Evolutionary conservation across 148 eudicot genomes (phyloP).

Genomic region (Camellia lanceoleosa): DNA sequence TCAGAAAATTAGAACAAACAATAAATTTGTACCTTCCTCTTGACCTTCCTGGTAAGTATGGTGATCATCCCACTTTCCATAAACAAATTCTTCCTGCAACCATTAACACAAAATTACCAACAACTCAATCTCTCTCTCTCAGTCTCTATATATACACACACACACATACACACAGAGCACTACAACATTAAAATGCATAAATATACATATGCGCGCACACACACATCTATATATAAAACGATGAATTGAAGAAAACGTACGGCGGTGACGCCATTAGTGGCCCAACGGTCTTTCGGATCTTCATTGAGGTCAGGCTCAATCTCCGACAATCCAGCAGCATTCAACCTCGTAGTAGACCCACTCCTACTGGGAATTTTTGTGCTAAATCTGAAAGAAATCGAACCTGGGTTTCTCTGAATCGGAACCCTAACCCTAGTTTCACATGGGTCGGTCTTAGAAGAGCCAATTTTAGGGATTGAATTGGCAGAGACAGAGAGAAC

Average conservation of each 20-base stretch:
- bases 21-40: slow-evolving; percentile 46
- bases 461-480: slow-evolving; percentile 29
- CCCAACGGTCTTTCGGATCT: slow-evolving; percentile 77
- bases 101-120: slow-evolving; percentile 8
- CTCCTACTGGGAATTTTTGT: background rate
- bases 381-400: slow-evolving; percentile 5
- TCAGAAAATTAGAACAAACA: background rate
- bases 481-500: slow-evolving; percentile 30
- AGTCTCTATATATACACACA: background rate
- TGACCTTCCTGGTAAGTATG: slow-evolving; percentile 70
- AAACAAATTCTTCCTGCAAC: slow-evolving; percentile 68
- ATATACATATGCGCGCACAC: background rate
- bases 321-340: slow-evolving; percentile 63
- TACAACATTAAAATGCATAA: too few species aligned
- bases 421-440: slow-evolving; percentile 18
- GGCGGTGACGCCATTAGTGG: slow-evolving; percentile 45
- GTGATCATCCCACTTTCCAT: slow-evolving; percentile 70
- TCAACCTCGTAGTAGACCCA: slow-evolving; percentile 35
- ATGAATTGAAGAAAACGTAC: slow-evolving; percentile 35
- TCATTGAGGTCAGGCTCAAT: slow-evolving; percentile 84
- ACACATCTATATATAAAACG: background rate
- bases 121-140: background rate
- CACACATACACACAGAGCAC: background rate
- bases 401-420: background rate
- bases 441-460: slow-evolving; percentile 14